phyloP scores from a whole-genome alignment of 768 basidiomycete species.

The Agrocybe chaxingu region DNA sequence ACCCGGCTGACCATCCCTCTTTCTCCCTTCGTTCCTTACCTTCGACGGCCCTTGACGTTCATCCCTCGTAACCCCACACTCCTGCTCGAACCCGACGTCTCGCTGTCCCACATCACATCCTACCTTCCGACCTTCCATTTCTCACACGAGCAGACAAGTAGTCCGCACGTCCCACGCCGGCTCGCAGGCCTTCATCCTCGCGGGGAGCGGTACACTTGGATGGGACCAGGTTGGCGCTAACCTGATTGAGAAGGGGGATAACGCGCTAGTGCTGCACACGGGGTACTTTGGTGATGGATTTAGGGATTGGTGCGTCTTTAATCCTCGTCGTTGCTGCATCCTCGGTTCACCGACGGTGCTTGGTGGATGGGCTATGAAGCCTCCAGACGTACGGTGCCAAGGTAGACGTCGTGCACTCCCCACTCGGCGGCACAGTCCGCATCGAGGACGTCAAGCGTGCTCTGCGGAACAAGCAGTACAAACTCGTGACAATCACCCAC shows the following conservation, averaged over 20 bases:
- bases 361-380: conserved; percentile 40
- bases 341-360: too few relatives aligned
- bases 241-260: conserved; percentile 69
- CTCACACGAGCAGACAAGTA: conserved; percentile 45
- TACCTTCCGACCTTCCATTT: conserved; percentile 1
- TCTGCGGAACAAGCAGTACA: conserved; percentile 63
- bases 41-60: too few relatives aligned
- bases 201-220: conserved; percentile 86
- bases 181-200: conserved; percentile 77
- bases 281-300: conserved; percentile 92
- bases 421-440: conserved; percentile 63
- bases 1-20: too few relatives aligned
- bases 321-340: too few relatives aligned
- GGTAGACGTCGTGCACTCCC: conserved; percentile 68
- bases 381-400: conserved; percentile 78
- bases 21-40: too few relatives aligned
- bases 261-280: conserved; percentile 74
- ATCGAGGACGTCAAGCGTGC: conserved; percentile 55
- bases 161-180: conserved; percentile 53
- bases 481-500: conserved; percentile 83
- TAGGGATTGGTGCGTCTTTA: conserved; percentile 60
- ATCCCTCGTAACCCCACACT: too few relatives aligned
- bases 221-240: conserved; percentile 93
- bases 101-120: not conserved
- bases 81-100: not conserved